phyloP scores from a whole-genome alignment of 176 grass and related monocot species.

The Zoysia pacifica region DNA sequence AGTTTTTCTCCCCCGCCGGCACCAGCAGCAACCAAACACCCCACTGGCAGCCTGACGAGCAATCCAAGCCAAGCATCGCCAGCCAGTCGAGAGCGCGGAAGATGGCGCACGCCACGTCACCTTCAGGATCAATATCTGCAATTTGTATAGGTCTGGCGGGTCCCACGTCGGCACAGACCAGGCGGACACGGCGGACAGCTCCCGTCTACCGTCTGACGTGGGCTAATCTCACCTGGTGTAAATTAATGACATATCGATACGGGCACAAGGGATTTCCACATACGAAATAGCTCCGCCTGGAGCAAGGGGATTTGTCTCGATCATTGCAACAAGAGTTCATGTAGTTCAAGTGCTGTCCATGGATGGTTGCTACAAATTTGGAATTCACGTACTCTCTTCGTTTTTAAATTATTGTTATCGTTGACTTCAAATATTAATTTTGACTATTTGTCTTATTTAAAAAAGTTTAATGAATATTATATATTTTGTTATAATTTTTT shows the following conservation, averaged over 20 bases:
- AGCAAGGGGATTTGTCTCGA: neutral
- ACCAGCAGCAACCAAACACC: neutral
- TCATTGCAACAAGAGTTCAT: neutral
- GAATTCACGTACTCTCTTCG: too few relatives aligned
- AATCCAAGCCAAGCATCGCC: neutral
- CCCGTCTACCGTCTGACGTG: neutral
- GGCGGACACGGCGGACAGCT: slow-evolving; percentile 3
- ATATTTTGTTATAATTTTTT: too few relatives aligned
- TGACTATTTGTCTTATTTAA: too few relatives aligned
- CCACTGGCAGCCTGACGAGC: neutral
- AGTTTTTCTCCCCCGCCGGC: neutral
- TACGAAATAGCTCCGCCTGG: neutral
- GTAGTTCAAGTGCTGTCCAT: neutral
- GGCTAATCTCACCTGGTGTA: neutral
- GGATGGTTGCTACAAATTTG: too few relatives aligned
- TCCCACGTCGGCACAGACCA: slow-evolving; percentile 52
- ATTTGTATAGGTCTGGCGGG: neutral
- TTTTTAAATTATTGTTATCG: too few relatives aligned
- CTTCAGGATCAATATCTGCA: slow-evolving; percentile 31
- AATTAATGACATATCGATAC: neutral
- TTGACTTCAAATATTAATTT: too few relatives aligned
- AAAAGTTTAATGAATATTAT: too few relatives aligned
- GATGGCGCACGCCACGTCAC: slow-evolving; percentile 30
- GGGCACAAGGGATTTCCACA: neutral
- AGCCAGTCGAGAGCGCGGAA: neutral